Conservation (phyloP, 768 basidiomycete species). For the Mrakia gelida region DNA sequence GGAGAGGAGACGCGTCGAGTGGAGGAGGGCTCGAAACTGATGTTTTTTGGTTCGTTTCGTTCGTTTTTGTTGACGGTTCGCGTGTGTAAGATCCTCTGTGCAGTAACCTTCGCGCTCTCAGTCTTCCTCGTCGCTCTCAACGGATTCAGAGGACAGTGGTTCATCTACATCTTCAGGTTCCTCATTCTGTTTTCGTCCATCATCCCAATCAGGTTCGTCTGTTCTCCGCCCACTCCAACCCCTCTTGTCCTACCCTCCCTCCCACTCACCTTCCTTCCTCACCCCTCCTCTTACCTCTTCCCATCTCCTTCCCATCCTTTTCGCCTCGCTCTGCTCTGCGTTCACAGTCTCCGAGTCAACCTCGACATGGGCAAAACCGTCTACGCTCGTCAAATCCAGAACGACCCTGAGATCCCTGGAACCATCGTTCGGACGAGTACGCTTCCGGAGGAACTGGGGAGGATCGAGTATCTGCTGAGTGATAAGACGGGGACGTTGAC, state of each 20-base stretch:
- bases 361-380: conserved; percentile 99
- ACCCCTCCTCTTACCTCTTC: too few relatives aligned
- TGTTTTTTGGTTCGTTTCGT: not conserved
- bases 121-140: conserved; percentile 89
- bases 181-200: conserved; percentile 97
- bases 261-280: not conserved
- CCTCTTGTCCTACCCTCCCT: too few relatives aligned
- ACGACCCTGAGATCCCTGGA: conserved; percentile 82
- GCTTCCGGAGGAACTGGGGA: conserved; percentile 62
- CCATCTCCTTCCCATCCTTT: too few relatives aligned
- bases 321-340: not conserved
- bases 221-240: not conserved
- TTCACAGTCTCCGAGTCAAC: conserved; percentile 87
- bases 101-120: conserved; percentile 87
- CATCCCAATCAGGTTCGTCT: conserved; percentile 88
- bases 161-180: conserved; percentile 93
- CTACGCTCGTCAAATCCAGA: conserved; percentile 92
- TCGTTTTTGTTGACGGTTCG: not conserved
- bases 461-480: conserved; percentile 76
- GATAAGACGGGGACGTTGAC: conserved; percentile 98
- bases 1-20: not conserved
- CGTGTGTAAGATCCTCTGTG: conserved; percentile 93
- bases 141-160: conserved; percentile 92
- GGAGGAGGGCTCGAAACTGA: too few relatives aligned
- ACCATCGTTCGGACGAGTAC: conserved; percentile 98